phyloP scores from a whole-genome alignment of 2,329 filamentous ascomycete genomes.

The Aspergillus thermomutatus region DNA sequence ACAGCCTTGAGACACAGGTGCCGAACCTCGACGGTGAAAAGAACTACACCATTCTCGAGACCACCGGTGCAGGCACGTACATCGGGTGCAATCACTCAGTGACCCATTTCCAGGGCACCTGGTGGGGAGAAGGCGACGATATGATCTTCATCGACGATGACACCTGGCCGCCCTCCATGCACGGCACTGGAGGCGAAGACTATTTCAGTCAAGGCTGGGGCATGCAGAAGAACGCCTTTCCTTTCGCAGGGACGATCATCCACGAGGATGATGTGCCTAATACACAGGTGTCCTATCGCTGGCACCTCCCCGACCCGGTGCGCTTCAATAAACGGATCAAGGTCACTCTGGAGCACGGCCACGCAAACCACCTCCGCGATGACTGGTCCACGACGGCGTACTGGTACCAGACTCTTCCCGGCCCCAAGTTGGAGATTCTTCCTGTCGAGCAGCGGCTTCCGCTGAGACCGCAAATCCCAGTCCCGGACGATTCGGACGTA shows the following conservation, averaged over 20 bases:
- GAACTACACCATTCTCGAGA: slow-evolving; percentile 32
- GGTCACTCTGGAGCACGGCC: slow-evolving; percentile 21
- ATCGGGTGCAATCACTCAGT: slow-evolving; percentile 36
- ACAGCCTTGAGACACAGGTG: slow-evolving; percentile 21
- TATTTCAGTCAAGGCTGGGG: slow-evolving; percentile 36
- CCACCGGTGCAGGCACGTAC: slow-evolving; percentile 27
- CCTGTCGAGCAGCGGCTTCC: slow-evolving; percentile 18
- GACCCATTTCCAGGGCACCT: slow-evolving; percentile 31
- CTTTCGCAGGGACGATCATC: slow-evolving; percentile 32
- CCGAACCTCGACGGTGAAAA: slow-evolving; percentile 24
- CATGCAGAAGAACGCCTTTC: slow-evolving; percentile 36
- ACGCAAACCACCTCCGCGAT: slow-evolving; percentile 31
- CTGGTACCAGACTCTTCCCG: slow-evolving; percentile 33
- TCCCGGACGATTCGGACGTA: too few relatives aligned
- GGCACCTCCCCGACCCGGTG: slow-evolving; percentile 33
- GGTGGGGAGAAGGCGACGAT: slow-evolving; percentile 37
- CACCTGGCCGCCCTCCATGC: slow-evolving; percentile 33
- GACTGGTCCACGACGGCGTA: slow-evolving; percentile 33
- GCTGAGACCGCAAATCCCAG: not conserved
- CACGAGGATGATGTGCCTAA: slow-evolving; percentile 33
- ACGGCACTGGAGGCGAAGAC: slow-evolving; percentile 34
- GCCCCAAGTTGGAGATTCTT: slow-evolving; percentile 26
- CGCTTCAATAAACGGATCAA: slow-evolving; percentile 19
- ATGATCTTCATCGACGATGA: slow-evolving; percentile 38
- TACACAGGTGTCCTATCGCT: slow-evolving; percentile 32